A percentile compares a stretch with the other conserved stretches of the same genome.
Conservation (phyloP, 352 stramenopile species). For the Pilasporangium apinafurcum region DNA sequence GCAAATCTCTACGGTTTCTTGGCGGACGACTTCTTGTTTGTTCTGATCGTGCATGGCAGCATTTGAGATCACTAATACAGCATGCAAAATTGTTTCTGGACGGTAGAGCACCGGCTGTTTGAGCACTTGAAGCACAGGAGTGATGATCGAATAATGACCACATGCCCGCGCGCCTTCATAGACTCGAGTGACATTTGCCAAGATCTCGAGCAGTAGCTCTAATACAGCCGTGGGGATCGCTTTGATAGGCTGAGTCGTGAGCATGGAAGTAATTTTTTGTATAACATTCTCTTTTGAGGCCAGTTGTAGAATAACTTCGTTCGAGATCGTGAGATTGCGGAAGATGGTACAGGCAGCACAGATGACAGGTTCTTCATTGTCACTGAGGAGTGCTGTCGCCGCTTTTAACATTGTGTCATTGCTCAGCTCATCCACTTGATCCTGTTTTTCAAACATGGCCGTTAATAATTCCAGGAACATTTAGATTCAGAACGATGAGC, state of each 20-base stretch:
- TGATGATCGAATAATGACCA: constrained; percentile 33
- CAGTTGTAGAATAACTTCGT: constrained; percentile 41
- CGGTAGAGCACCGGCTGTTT: constrained; percentile 48
- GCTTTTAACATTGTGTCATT: constrained; percentile 48
- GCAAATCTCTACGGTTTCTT: constrained; percentile 43
- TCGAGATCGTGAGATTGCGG: constrained; percentile 49
- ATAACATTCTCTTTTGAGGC: constrained; percentile 31
- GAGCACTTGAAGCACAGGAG: constrained; percentile 41
- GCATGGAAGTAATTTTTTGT: constrained; percentile 28
- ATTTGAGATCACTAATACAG: constrained; percentile 40
- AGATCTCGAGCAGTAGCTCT: constrained; percentile 22
- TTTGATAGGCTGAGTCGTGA: constrained; percentile 38
- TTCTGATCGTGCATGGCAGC: constrained; percentile 44
- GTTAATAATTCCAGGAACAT: not conserved
- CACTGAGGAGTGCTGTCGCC: constrained; percentile 28
- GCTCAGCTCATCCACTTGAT: constrained; percentile 30
- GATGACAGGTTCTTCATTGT: constrained; percentile 38
- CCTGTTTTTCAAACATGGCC: constrained; percentile 3
- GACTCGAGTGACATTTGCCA: constrained; percentile 53
- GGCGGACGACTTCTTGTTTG: constrained; percentile 42
- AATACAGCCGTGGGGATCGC: constrained; percentile 27
- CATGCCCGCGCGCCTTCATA: constrained; percentile 40
- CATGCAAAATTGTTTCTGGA: constrained; percentile 27
- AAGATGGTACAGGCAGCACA: constrained; percentile 41
- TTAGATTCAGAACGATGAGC: not conserved